A percentile compares a stretch with the other conserved stretches of the same genome.
phyloP scores from a whole-genome alignment of 257 asterid genomes.

The Vinca minor region DNA sequence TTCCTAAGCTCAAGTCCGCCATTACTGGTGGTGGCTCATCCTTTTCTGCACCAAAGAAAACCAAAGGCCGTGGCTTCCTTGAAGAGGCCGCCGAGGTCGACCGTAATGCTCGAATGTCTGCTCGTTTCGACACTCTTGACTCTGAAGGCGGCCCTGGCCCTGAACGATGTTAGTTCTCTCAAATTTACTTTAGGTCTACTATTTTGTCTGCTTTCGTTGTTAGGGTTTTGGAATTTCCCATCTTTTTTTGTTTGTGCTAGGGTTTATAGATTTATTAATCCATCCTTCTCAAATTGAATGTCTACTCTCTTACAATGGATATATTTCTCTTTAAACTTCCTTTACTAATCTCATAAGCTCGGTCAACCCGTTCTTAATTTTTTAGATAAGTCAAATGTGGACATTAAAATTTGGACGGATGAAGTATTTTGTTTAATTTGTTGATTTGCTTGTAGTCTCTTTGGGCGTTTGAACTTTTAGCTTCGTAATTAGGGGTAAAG shows the following conservation, averaged over 20 bases:
- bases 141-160: conserved; percentile 93
- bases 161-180: conserved; percentile 80
- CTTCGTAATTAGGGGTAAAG: not conserved
- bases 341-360: too few species aligned
- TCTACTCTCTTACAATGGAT: too few species aligned
- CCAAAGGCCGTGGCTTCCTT: conserved; percentile 92
- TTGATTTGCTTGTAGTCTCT: too few species aligned
- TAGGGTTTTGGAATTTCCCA: not conserved
- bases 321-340: too few species aligned
- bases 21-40: conserved; percentile 59
- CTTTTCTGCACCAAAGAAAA: conserved; percentile 61
- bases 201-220: not conserved
- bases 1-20: conserved; percentile 77
- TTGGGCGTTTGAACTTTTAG: too few species aligned
- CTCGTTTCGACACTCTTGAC: conserved; percentile 71
- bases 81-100: conserved; percentile 82
- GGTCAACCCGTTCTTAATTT: too few species aligned
- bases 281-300: too few species aligned
- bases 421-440: not conserved
- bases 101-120: conserved; percentile 82
- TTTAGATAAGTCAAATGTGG: too few species aligned
- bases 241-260: too few species aligned
- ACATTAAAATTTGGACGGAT: too few species aligned
- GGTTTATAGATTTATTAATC: not conserved
- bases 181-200: not conserved